A percentile compares a stretch with the other conserved stretches of the same genome.
Evolutionary conservation across 805 yeast species (phyloP).

Genomic region (Naumovozyma baii): DNA sequence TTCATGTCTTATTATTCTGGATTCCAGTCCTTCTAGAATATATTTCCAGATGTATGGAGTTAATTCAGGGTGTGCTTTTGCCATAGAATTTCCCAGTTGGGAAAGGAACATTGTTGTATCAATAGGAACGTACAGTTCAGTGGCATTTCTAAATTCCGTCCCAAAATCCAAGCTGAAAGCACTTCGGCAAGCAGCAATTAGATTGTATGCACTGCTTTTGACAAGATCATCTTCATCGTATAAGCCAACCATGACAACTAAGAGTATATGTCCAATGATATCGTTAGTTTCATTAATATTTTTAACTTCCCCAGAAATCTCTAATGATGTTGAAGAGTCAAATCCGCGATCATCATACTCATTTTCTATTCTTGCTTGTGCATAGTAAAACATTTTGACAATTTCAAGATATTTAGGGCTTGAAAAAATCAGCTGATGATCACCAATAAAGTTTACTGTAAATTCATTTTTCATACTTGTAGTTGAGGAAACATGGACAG

Average conservation of each 20-base stretch:
- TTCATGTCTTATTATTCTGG: constrained; percentile 8
- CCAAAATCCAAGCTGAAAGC: constrained; percentile 53
- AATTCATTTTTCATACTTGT: constrained; percentile 42
- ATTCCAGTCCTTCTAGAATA: constrained; percentile 17
- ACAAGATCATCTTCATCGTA: constrained; percentile 48
- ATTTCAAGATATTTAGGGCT: constrained; percentile 48
- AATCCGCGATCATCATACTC: constrained; percentile 16
- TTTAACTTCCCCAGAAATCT: constrained; percentile 1
- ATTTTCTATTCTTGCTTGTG: constrained; percentile 43
- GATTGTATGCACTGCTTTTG: constrained; percentile 49
- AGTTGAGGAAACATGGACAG: constrained; percentile 31
- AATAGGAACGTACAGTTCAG: constrained; percentile 55
- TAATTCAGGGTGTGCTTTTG: constrained; percentile 44
- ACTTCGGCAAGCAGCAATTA: constrained; percentile 48
- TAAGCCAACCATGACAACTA: constrained; percentile 57
- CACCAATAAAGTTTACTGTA: constrained; percentile 33
- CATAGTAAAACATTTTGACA: constrained; percentile 55
- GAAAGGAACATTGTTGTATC: constrained; percentile 54
- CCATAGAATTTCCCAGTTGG: constrained; percentile 42
- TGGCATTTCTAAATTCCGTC: constrained; percentile 41
- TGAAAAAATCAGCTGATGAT: constrained; percentile 30
- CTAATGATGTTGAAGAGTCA: constrained; percentile 5
- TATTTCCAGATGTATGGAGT: constrained; percentile 43
- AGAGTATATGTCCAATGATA: constrained; percentile 50
- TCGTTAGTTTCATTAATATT: constrained; percentile 24